phyloP scores from a whole-genome alignment of 805 yeast species.

The Yarrowia yakushimensis region DNA sequence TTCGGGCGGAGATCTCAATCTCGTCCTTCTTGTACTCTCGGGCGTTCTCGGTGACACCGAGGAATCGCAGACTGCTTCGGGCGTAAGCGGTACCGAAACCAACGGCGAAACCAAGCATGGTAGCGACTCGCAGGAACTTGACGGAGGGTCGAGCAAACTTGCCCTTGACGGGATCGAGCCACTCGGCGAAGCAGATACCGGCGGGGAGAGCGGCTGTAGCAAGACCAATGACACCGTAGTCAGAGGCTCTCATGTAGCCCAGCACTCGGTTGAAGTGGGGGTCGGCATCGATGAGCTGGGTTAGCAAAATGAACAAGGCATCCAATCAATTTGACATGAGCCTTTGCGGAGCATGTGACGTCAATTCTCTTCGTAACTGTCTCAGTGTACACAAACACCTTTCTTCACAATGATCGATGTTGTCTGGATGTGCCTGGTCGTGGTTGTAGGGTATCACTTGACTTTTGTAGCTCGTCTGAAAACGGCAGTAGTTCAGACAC shows the following conservation, averaged over 20 bases:
- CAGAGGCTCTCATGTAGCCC: constrained; percentile 65
- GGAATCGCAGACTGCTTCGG: constrained; percentile 64
- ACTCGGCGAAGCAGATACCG: constrained; percentile 45
- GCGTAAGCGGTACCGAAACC: constrained; percentile 73
- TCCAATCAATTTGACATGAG: too few species aligned
- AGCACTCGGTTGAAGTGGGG: constrained; percentile 74
- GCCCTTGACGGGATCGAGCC: constrained; percentile 49
- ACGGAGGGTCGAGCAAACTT: constrained; percentile 48
- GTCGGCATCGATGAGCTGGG: constrained; percentile 65
- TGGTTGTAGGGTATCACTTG: neutral
- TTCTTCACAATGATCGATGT: neutral
- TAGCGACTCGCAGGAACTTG: constrained; percentile 58
- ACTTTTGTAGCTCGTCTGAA: neutral
- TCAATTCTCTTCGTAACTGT: too few species aligned
- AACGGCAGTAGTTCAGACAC: neutral
- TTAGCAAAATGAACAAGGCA: neutral
- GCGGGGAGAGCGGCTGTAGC: constrained; percentile 51
- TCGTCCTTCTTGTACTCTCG: constrained; percentile 71
- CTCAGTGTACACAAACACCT: too few species aligned
- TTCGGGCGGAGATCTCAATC: constrained; percentile 63
- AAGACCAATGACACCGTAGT: constrained; percentile 51
- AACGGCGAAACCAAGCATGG: constrained; percentile 61
- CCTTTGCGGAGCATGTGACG: too few species aligned
- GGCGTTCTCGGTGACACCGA: constrained; percentile 71
- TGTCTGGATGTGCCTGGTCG: neutral